These are phyloP conservation scores for Umbelopsis sp. DNA, from an alignment of 192 early-diverging fungal species.

Conservation along the genomic window DNA sequence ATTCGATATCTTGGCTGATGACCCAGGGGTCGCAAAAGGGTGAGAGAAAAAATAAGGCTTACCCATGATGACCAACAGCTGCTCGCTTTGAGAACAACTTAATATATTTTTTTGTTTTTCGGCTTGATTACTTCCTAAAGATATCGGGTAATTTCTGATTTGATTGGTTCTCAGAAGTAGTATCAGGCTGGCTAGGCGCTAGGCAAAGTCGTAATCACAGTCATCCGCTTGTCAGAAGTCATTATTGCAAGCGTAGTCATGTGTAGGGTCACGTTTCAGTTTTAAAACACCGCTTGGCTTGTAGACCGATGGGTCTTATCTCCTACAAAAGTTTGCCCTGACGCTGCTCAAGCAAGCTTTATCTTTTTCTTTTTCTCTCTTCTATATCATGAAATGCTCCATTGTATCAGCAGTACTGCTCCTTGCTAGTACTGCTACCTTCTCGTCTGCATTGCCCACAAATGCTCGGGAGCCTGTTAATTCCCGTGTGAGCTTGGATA, in stretches of 20 bases:
- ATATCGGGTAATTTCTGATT: not conserved
- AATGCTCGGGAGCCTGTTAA: not conserved
- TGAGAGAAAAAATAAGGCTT: too few species aligned
- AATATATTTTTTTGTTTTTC: too few species aligned
- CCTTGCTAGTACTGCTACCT: not conserved
- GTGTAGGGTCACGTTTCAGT: constrained; percentile 9
- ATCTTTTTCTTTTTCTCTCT: not conserved
- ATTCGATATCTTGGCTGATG: too few species aligned
- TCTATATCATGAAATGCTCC: constrained; percentile 19
- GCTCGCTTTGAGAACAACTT: too few species aligned
- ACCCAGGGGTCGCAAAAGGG: too few species aligned
- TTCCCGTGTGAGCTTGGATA: constrained; percentile 4
- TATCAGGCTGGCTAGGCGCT: not conserved
- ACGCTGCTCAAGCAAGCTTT: not conserved
- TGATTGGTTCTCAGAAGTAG: not conserved
- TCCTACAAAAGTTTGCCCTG: constrained; percentile 4
- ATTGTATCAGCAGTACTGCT: constrained; percentile 16
- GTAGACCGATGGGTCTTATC: not conserved
- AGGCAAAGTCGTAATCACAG: not conserved
- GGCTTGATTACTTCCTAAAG: too few species aligned
- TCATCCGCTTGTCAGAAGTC: not conserved
- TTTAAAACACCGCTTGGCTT: not conserved
- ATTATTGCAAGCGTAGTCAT: not conserved
- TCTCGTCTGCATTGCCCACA: constrained; percentile 3
- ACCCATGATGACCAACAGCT: too few species aligned